These are phyloP conservation scores for Candida argentea DNA, from an alignment of 805 yeast species.

Conservation along the genomic window DNA sequence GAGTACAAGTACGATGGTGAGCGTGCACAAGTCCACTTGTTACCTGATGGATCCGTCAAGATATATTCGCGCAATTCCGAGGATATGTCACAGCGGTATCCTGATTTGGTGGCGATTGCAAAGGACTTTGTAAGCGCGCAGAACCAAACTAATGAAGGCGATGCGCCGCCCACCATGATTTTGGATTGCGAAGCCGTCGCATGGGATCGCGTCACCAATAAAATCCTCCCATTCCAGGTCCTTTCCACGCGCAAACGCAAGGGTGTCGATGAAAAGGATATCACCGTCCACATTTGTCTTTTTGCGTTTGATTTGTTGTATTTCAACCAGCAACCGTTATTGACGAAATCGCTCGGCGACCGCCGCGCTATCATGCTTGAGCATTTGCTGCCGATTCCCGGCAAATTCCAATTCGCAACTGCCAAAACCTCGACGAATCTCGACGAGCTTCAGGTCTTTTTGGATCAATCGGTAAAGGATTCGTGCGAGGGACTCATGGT, in stretches of 20 bases:
- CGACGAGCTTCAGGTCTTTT: slow-evolving; percentile 68
- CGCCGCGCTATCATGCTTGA: slow-evolving; percentile 54
- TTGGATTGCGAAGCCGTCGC: slow-evolving; percentile 97
- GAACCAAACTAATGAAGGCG: slow-evolving; percentile 2
- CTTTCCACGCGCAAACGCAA: slow-evolving; percentile 90
- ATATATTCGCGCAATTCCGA: slow-evolving; percentile 93
- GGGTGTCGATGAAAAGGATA: slow-evolving; percentile 78
- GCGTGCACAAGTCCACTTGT: slow-evolving; percentile 85
- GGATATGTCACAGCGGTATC: slow-evolving; percentile 93
- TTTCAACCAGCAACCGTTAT: slow-evolving; percentile 61
- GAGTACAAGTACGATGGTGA: slow-evolving; percentile 98
- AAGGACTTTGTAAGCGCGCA: slow-evolving; percentile 41
- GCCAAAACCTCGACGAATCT: slow-evolving; percentile 57
- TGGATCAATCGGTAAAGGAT: slow-evolving; percentile 83
- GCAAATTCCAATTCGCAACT: slow-evolving; percentile 77
- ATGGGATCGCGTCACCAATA: slow-evolving; percentile 72
- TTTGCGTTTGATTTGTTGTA: slow-evolving; percentile 86
- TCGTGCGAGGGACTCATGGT: slow-evolving; percentile 96
- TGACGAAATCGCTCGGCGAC: slow-evolving; percentile 56
- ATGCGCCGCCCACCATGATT: slow-evolving; percentile 38
- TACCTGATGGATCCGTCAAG: slow-evolving; percentile 53
- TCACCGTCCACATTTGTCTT: slow-evolving; percentile 83
- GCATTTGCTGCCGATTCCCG: slow-evolving; percentile 51
- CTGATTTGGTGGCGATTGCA: slow-evolving; percentile 70
- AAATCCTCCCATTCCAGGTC: slow-evolving; percentile 88